A percentile compares a stretch with the other conserved stretches of the same genome.
Conservation (phyloP, 148 eudicot species). For the Rhododendron kiyosumense region DNA sequence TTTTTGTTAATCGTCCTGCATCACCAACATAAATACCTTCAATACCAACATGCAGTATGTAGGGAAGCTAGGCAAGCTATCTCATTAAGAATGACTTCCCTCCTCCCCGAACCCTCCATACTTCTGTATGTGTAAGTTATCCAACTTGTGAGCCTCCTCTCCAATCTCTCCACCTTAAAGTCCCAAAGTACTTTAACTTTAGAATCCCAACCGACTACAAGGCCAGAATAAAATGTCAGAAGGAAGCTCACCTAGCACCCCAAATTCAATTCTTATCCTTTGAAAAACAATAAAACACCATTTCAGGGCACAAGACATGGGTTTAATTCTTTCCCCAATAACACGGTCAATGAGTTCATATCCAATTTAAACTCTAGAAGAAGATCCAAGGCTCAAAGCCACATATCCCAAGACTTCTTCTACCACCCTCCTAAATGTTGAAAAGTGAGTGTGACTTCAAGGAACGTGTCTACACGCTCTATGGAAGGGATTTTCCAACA, state of each 20-base stretch:
- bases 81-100: background rate
- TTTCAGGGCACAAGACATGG: background rate
- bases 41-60: background rate
- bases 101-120: no score
- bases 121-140: no score
- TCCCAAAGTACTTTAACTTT: background rate
- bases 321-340: background rate
- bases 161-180: background rate
- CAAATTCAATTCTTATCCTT: background rate
- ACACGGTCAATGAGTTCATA: background rate
- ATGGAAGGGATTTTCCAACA: background rate
- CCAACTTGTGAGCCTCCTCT: background rate
- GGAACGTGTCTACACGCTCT: background rate
- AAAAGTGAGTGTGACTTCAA: background rate
- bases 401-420: background rate
- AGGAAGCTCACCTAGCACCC: background rate
- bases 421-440: background rate
- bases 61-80: background rate
- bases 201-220: background rate
- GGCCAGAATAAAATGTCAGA: background rate
- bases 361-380: conserved; percentile 1
- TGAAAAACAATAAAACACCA: background rate
- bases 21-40: background rate
- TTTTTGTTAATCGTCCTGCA: no score
- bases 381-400: background rate